A percentile compares a stretch with the other conserved stretches of the same genome.
Evolutionary conservation across 495 filamentous ascomycete species (phyloP).

Genomic region (Diplogelasinospora grovesii): DNA sequence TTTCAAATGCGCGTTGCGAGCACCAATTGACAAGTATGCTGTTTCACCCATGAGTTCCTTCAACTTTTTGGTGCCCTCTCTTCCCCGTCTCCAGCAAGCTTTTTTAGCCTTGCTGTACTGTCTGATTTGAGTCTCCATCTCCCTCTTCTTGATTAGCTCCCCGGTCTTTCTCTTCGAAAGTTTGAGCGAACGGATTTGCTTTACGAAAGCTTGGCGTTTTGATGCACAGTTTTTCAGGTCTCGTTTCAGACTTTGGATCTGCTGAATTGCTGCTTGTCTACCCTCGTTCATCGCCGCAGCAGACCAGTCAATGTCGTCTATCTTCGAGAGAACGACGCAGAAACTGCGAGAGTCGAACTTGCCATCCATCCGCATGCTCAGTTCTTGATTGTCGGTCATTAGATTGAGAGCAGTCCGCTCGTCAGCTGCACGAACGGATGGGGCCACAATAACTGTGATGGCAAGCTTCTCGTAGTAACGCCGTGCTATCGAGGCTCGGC

Average conservation of each 20-base stretch:
- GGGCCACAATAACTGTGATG: constrained; percentile 14
- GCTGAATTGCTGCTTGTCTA: neutral
- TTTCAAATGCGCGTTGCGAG: neutral
- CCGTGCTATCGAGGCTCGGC: constrained; percentile 13
- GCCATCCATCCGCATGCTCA: constrained; percentile 20
- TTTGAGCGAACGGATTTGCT: too few relatives aligned
- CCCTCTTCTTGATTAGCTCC: neutral
- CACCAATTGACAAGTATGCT: neutral
- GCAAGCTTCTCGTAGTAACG: constrained; percentile 13
- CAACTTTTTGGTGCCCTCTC: neutral
- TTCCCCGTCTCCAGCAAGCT: too few relatives aligned
- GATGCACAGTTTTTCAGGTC: too few relatives aligned
- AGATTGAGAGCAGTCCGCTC: constrained; percentile 15
- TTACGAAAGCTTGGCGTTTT: too few relatives aligned
- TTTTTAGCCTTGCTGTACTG: neutral
- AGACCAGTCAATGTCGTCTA: constrained; percentile 15
- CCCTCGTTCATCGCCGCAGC: neutral
- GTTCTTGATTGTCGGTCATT: constrained; percentile 19
- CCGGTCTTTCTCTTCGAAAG: neutral
- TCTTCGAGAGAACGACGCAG: constrained; percentile 20
- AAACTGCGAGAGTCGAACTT: constrained; percentile 16
- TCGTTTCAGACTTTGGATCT: too few relatives aligned
- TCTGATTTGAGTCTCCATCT: neutral
- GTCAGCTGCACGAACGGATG: constrained; percentile 17
- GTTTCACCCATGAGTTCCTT: neutral